Conservation (phyloP, 805 yeast species). For the Ogataea paradorogensis region DNA sequence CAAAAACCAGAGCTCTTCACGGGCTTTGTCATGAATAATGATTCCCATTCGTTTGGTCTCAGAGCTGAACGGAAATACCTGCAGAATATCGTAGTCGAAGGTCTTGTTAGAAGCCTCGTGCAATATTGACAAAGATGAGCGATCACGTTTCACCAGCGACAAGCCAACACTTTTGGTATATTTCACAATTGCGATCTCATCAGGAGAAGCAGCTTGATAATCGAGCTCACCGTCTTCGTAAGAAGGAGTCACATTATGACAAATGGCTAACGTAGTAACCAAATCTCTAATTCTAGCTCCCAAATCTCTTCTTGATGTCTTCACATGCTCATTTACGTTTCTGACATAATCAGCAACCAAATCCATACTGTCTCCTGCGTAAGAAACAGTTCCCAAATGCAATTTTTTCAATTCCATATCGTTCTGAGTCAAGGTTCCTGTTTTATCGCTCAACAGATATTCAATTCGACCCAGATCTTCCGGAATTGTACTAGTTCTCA, state of each 20-base stretch:
- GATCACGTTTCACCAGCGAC: slow-evolving; percentile 75
- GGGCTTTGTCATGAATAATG: slow-evolving; percentile 59
- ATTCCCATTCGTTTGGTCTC: slow-evolving; percentile 97
- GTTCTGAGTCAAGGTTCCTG: slow-evolving; percentile 96
- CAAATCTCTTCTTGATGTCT: slow-evolving; percentile 59
- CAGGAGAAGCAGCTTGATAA: slow-evolving; percentile 98
- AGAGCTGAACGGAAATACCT: slow-evolving; percentile 91
- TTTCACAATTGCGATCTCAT: slow-evolving; percentile 94
- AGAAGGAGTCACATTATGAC: slow-evolving; percentile 97
- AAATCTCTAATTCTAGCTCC: slow-evolving; percentile 76
- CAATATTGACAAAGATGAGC: slow-evolving; percentile 64
- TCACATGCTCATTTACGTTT: slow-evolving; percentile 31
- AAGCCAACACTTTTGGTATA: slow-evolving; percentile 87
- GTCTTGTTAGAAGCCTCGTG: slow-evolving; percentile 57
- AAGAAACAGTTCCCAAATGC: slow-evolving; percentile 90
- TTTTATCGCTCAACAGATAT: slow-evolving; percentile 87
- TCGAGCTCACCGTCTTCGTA: slow-evolving; percentile 70
- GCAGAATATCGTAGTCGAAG: slow-evolving; percentile 63
- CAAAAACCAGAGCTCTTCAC: slow-evolving; percentile 77
- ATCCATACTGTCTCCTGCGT: slow-evolving; percentile 89
- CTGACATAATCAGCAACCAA: slow-evolving; percentile 69
- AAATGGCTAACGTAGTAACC: slow-evolving; percentile 79
- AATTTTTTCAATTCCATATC: slow-evolving; percentile 95
- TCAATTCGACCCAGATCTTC: slow-evolving; percentile 97
- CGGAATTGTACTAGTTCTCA: slow-evolving; percentile 95